Evolutionary conservation across 139 green algal species (phyloP).

Genomic region (Chlamydomonas applanata): DNA sequence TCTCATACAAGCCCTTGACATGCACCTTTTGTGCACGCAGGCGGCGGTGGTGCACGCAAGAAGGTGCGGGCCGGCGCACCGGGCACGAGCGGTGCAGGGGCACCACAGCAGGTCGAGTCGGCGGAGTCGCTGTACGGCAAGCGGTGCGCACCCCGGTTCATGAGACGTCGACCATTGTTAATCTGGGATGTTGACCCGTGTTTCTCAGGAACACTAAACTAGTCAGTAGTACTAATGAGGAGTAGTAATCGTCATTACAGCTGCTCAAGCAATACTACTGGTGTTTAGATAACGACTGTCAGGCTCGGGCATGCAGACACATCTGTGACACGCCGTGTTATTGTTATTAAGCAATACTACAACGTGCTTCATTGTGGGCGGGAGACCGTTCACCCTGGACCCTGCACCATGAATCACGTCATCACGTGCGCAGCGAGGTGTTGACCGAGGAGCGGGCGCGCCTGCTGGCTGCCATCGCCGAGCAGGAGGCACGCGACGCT

Average conservation of each 20-base stretch:
- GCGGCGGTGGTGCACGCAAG: conserved; percentile 1
- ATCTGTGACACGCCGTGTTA: background rate
- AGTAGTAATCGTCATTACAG: no score
- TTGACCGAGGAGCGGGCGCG: conserved; percentile 37
- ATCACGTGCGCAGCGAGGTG: conserved; percentile 33
- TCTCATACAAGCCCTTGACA: no score
- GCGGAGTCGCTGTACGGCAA: conserved; percentile 58
- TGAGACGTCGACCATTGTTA: conserved; percentile 2
- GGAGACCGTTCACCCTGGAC: no score
- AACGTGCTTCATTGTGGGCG: no score
- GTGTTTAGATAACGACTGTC: no score
- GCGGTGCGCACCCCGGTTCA: conserved; percentile 19
- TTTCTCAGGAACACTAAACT: no score
- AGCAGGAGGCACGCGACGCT: background rate
- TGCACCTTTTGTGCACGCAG: background rate
- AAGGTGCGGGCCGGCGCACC: background rate
- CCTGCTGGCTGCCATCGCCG: conserved; percentile 30
- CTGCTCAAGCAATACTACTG: no score
- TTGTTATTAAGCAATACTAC: background rate
- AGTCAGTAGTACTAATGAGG: no score
- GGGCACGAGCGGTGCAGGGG: background rate
- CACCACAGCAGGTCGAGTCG: conserved; percentile 36
- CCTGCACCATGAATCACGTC: background rate
- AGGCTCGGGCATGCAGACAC: background rate
- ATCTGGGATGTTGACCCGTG: no score